Base-by-base conservation (phyloP, 768 basidiomycete species). In the Tricholoma terreum region DNA sequence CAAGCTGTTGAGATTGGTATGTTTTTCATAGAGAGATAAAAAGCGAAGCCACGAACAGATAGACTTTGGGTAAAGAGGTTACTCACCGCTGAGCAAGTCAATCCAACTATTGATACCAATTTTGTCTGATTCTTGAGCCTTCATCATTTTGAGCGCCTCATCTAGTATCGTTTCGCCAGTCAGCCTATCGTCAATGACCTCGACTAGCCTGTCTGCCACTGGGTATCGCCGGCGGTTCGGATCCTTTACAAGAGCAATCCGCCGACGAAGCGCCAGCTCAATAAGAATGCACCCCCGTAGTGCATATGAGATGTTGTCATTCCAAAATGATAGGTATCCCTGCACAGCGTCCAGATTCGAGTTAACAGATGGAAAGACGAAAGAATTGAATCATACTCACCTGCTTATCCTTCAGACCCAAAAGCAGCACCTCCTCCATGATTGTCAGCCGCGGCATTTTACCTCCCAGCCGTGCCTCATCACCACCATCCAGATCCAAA, bases 261-360 rank as follows among this genome's bases (percentile, higher is more conserved):
- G 84, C 56, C 94, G 82, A 40, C 96, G 85, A n/a, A 99, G 83
- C 0, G 96, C 95, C 58, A 99, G 88, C 70, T 99, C 96, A 55
- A 98, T 89, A 59, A 99, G 84, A 66, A 99, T 98, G 71, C 96
- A 98, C 4, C 97, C 97, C n/a, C 97, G 86, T 2, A 99, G 82
- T 12, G 96, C 95, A 73, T 99, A 99, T 0, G 94, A 97, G 63
- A 99, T 99, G 75, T 98, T 98, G 79, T 99, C 96, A 75, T 98
- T 98, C 96, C 96, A 98, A 70, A 98, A 98, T 1, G 94, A 96
- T 36, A 98, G 84, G 72, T 98, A 97, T 34, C 95, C 95, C 76
- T 80, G 60, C 2, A 27, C 2, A 45, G 40, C 46, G 2, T 48
- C n/a, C 30, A 46, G 6, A 24, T 48, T 35, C 45, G 15, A 12